Base-by-base conservation (phyloP, 2,329 filamentous ascomycete species). In the Ophiostoma angusticollis region DNA sequence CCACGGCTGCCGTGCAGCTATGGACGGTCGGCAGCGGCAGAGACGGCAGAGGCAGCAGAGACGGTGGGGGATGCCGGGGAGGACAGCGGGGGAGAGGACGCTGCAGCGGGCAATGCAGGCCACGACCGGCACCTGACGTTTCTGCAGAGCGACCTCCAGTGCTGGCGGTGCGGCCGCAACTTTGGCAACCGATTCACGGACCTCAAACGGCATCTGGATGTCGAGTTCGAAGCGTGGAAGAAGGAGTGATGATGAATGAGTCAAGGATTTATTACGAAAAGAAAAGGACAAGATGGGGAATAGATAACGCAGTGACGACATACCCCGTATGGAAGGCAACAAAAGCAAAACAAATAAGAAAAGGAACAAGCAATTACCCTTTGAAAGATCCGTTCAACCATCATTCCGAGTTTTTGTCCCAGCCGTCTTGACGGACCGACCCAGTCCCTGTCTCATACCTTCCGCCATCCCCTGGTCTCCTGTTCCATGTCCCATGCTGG, bases 161-260 rank as follows among this genome's bases (percentile, higher is more conserved):
- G 91, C 57, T 96, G 91, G 89, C 70, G 84, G 37, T 96, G 91
- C 61, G 75, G 76, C 2, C 60, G 58, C 56, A 71, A 74, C 37
- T 95, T 91, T 59, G 72, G 70, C 16, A 84, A 83, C 48, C 72
- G 69, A 53, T 93, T 95, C 57, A 65, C 71, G 47, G 67, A 66
- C 55, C 56, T 94, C 38, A 91, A 91, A 58, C 66, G 63, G 43
- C 87, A 98, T 63, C 46, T 83, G 16, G 63, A 62, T 27, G 53
- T 64, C 1, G 74, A 82, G 52, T 67, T 81, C 22, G 66, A 72
- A 24, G 53, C 54, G 1, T 68, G 73, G 41, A 67, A 68, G 45
- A 52, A 50, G 25, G 54, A 64, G 37, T 72, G 33, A 44, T 14
- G 9, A 19, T 3, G 17, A 14, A 18, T 21, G 19, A 14, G 17